Evolutionary conservation across 176 grass and related monocot species (phyloP), one percentile per base, ranked within the genome.

Genomic region (Aegilops umbellulata): DNA sequence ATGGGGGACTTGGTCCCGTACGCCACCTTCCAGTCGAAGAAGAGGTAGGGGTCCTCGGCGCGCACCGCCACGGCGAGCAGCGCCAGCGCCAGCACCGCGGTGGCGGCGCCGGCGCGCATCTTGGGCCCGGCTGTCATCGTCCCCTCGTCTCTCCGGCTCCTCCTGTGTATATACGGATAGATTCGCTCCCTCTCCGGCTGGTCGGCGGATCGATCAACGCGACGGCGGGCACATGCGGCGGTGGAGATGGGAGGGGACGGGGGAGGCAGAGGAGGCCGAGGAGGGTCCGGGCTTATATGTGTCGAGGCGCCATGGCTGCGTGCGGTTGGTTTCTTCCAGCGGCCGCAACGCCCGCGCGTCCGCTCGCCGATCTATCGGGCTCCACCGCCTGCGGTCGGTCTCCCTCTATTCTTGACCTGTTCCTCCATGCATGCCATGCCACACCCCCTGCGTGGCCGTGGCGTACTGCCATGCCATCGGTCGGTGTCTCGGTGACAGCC

Each of bases 41-140:
- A 98, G 16, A 88, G 81, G 81, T 98, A 98, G 10, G 96, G 96
- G 81, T 98, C 96, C 87, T 98, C 96, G 19, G 91, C 88, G 49
- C n/a, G 72, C 42, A 74, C 94, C 36, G 11, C 82, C 46, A 24
- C 82, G 77, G 86, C 86, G 39, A 60, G 81, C 24, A 91, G 85
- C 69, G 77, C 65, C 67, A 71, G 36, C 82, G 81, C 82, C 23
- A 85, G 31, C 29, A 91, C 39, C 67, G 67, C 65, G 25, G 83
- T 70, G 20, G 83, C 83, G 20, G 82, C 82, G 19, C 84, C 68
- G 34, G 69, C 65, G 68, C 78, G 74, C 74, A 34, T 86, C 61
- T 58, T 87, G 7, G 67, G 35, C 19, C 61, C 12, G 80, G 72
- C 72, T 25, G 51, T 60, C 74, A 66, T 85, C 49, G 38, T 49